A percentile compares a stretch with the other conserved stretches of the same genome.
Conservation (phyloP, 306 rosid genomes). For the Abrus pulchellus region DNA sequence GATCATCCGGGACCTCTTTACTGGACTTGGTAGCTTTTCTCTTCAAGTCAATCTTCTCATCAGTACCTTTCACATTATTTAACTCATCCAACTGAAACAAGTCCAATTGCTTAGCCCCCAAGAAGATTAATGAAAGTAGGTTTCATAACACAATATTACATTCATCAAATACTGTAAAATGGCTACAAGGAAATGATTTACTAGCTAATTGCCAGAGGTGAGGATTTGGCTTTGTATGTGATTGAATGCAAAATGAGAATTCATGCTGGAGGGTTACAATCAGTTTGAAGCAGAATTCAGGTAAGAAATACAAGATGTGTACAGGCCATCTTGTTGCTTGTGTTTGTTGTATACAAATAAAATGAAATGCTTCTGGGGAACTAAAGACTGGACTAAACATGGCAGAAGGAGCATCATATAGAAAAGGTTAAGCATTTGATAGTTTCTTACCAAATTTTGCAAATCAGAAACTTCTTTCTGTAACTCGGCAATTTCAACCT, state of each 20-base stretch:
- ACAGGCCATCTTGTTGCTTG: not conserved
- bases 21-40: slow-evolving; percentile 34
- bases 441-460: slow-evolving; percentile 71
- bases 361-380: slow-evolving; percentile 4
- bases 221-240: slow-evolving; percentile 7
- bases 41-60: slow-evolving; percentile 27
- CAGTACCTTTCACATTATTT: slow-evolving; percentile 47
- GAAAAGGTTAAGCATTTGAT: slow-evolving; percentile 20
- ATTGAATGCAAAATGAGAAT: slow-evolving; percentile 13
- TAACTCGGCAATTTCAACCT: slow-evolving; percentile 78
- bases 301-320: slow-evolving; percentile 10
- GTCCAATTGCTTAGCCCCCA: slow-evolving; percentile 37
- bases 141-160: not conserved
- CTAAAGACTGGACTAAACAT: slow-evolving; percentile 27
- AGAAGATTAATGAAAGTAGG: slow-evolving; percentile 7
- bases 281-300: slow-evolving; percentile 20
- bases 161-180: slow-evolving; percentile 37
- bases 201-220: slow-evolving; percentile 16
- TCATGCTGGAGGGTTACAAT: not conserved
- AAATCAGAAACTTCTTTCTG: slow-evolving; percentile 56
- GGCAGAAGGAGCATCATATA: slow-evolving; percentile 25
- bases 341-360: slow-evolving; percentile 25
- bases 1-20: slow-evolving; percentile 69
- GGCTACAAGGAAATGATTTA: slow-evolving; percentile 23
- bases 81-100: slow-evolving; percentile 75